Percentiles rank a stretch among this genome's conserved stretches.
phyloP scores from a whole-genome alignment of 116 monocot genomes.

The Trichopus zeylanicus region DNA sequence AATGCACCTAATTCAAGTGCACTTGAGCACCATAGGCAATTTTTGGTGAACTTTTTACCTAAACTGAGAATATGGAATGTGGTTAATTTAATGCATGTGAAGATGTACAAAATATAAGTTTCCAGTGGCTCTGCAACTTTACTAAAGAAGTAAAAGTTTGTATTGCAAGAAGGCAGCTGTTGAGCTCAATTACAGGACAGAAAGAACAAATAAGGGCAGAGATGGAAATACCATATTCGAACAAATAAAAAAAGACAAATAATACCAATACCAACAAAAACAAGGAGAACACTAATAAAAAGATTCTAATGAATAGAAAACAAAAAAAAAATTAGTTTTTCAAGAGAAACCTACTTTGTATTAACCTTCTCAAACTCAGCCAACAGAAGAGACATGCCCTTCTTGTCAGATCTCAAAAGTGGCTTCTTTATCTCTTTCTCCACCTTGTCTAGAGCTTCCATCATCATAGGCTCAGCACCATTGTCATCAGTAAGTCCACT shows the following conservation, averaged over 20 bases:
- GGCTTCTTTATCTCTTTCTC: constrained; percentile 95
- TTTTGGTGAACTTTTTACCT: too few species aligned
- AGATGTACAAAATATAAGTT: too few species aligned
- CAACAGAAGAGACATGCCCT: constrained; percentile 68
- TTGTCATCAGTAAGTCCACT: constrained; percentile 72
- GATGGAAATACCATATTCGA: neutral
- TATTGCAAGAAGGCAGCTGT: too few species aligned
- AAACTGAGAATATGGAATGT: too few species aligned
- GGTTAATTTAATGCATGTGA: neutral
- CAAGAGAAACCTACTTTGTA: constrained; percentile 59
- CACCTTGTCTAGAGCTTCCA: constrained; percentile 86
- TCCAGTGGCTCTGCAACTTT: too few species aligned
- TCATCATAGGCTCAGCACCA: constrained; percentile 86
- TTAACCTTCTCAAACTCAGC: constrained; percentile 87
- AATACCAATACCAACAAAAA: neutral
- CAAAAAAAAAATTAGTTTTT: neutral
- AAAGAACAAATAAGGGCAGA: neutral
- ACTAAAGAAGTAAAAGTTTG: too few species aligned
- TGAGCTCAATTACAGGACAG: neutral
- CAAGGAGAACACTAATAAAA: neutral
- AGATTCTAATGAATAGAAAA: neutral
- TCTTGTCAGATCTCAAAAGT: constrained; percentile 91
- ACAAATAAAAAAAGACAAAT: neutral
- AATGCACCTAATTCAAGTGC: too few species aligned
- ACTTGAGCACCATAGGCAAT: too few species aligned